phyloP scores from a whole-genome alignment of 345 rosid species.

The Syzygium oleosum region DNA sequence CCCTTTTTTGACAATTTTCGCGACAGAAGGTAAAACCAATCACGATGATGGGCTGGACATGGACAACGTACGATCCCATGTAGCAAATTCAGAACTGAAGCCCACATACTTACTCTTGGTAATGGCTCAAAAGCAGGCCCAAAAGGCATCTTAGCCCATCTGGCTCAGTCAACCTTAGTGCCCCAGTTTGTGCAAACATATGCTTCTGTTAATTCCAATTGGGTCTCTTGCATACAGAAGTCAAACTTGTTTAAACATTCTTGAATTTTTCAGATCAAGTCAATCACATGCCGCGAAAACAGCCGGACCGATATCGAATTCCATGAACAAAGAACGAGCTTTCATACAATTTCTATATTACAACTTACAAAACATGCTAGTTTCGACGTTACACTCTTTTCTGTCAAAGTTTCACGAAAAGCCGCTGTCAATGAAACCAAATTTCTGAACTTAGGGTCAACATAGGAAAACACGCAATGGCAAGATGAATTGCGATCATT shows the following conservation, averaged over 20 bases:
- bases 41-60: neutral
- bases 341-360: neutral
- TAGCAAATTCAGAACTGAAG: neutral
- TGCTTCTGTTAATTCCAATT: neutral
- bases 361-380: neutral
- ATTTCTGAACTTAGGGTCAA: neutral
- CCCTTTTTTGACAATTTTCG: no score
- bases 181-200: neutral
- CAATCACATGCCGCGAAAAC: neutral
- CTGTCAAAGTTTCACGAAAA: accelerated
- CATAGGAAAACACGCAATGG: no score
- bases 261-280: neutral
- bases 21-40: no score
- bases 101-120: neutral
- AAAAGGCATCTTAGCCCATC: neutral
- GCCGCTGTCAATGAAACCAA: neutral
- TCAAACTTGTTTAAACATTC: neutral
- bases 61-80: neutral
- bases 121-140: neutral
- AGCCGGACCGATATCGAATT: neutral
- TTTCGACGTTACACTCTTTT: neutral
- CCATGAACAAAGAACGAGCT: neutral
- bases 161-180: neutral
- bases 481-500: neutral
- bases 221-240: neutral